These are phyloP conservation scores for Stropharia rugosoannulata DNA, from an alignment of 768 basidiomycete genomes.

Conservation along the genomic window DNA sequence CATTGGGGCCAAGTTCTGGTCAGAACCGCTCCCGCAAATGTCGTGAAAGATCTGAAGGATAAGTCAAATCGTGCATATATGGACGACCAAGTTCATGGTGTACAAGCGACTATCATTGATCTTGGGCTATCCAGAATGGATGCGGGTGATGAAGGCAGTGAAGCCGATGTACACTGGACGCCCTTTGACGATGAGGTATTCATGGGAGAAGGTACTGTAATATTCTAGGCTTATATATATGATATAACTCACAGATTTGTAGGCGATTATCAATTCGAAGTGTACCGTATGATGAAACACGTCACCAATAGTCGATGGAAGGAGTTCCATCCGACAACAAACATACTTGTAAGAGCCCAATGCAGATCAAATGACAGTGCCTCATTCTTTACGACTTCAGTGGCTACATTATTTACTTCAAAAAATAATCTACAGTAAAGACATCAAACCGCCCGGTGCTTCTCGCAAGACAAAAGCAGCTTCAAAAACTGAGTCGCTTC, in stretches of 20 bases:
- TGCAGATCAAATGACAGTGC: slow-evolving; percentile 1
- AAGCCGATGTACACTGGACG: slow-evolving; percentile 64
- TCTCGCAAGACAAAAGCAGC: slow-evolving; percentile 38
- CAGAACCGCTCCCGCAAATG: slow-evolving; percentile 42
- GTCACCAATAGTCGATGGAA: slow-evolving; percentile 68
- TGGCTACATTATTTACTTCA: slow-evolving; percentile 86
- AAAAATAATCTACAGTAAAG: slow-evolving; percentile 73
- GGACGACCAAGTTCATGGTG: slow-evolving; percentile 67
- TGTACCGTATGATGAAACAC: slow-evolving; percentile 86
- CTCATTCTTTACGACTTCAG: slow-evolving; percentile 35
- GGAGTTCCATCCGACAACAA: slow-evolving; percentile 77
- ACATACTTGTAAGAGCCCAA: slow-evolving; percentile 77
- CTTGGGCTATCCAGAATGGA: slow-evolving; percentile 89
- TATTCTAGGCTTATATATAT: background rate
- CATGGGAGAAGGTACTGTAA: slow-evolving; percentile 74
- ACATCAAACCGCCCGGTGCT: slow-evolving; percentile 52
- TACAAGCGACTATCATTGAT: slow-evolving; percentile 88
- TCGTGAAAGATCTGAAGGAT: slow-evolving; percentile 34
- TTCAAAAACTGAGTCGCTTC: slow-evolving; percentile 10
- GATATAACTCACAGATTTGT: background rate
- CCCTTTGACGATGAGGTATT: slow-evolving; percentile 88
- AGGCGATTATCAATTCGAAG: slow-evolving; percentile 94
- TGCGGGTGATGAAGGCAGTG: slow-evolving; percentile 45
- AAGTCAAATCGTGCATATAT: slow-evolving; percentile 42
- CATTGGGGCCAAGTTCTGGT: slow-evolving; percentile 97